Conservation (phyloP, 2,329 filamentous ascomycete species). For the Chalara sp. region DNA sequence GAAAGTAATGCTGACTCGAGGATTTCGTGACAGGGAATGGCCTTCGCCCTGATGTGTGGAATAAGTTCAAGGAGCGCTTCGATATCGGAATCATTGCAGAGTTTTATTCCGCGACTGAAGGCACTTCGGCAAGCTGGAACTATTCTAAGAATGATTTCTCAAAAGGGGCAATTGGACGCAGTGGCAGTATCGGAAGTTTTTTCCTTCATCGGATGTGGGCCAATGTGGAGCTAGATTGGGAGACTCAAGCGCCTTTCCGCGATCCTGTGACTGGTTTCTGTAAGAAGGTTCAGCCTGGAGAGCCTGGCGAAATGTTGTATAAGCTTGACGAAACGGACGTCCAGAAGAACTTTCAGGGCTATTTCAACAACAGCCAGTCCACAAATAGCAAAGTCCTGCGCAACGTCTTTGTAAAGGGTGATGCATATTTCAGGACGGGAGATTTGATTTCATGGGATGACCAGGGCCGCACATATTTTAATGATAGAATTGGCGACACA, state of each 20-base stretch:
- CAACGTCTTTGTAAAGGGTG: constrained; percentile 66
- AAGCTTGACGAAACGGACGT: constrained; percentile 60
- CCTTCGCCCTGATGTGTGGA: constrained; percentile 79
- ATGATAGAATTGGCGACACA: constrained; percentile 73
- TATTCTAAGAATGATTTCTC: constrained; percentile 64
- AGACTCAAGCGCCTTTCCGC: constrained; percentile 60
- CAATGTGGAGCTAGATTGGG: constrained; percentile 65
- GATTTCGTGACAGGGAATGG: constrained; percentile 47
- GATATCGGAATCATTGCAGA: constrained; percentile 67
- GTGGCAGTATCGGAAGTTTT: constrained; percentile 53
- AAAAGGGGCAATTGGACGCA: constrained; percentile 72
- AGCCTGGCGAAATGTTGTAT: constrained; percentile 71
- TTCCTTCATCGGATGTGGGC: constrained; percentile 44
- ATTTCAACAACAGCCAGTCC: constrained; percentile 67
- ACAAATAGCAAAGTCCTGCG: constrained; percentile 68
- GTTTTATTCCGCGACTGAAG: constrained; percentile 77
- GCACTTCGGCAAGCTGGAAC: constrained; percentile 64
- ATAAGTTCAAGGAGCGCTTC: constrained; percentile 74
- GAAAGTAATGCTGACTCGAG: too few relatives aligned
- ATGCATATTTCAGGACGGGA: constrained; percentile 80
- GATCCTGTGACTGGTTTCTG: constrained; percentile 66
- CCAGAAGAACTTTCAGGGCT: constrained; percentile 67
- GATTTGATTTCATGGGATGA: constrained; percentile 67
- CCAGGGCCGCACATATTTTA: constrained; percentile 71
- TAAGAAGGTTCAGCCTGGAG: constrained; percentile 46